phyloP scores from a whole-genome alignment of 2,329 filamentous ascomycete species.

The Ascochyta rabiei region DNA sequence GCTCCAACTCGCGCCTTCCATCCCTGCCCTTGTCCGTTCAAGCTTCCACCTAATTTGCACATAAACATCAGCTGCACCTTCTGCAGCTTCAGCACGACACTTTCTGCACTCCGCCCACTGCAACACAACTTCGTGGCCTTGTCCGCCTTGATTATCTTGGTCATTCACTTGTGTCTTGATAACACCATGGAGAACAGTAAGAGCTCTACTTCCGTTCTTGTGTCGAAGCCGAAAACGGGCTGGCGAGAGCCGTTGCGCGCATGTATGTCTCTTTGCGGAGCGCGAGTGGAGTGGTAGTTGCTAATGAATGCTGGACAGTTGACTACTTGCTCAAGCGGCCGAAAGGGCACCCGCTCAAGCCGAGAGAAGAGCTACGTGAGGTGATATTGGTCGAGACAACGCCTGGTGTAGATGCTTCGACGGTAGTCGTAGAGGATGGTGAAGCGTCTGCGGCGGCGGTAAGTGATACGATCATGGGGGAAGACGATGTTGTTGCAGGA shows the following conservation, averaged over 20 bases:
- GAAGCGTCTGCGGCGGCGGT: neutral
- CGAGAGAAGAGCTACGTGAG: neutral
- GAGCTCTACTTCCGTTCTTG: neutral
- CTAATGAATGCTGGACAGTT: neutral
- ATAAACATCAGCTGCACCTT: neutral
- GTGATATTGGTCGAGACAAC: neutral
- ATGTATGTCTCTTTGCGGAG: neutral
- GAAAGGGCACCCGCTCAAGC: neutral
- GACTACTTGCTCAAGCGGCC: neutral
- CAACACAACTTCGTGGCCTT: neutral
- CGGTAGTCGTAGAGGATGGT: neutral
- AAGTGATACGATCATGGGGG: neutral
- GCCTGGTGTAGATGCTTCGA: no score
- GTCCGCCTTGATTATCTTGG: neutral
- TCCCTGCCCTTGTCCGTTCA: neutral
- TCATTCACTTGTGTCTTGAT: neutral
- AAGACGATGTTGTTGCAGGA: neutral
- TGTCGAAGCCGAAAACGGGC: neutral
- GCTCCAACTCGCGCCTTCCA: slow-evolving; percentile 1
- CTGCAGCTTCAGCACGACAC: neutral
- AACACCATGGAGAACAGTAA: neutral
- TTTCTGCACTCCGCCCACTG: neutral
- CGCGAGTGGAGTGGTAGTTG: neutral
- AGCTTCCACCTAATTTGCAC: neutral
- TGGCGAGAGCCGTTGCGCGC: slow-evolving; percentile 4